Conservation (phyloP, 192 early-diverging fungal species). For the Entomortierella lignicola region DNA sequence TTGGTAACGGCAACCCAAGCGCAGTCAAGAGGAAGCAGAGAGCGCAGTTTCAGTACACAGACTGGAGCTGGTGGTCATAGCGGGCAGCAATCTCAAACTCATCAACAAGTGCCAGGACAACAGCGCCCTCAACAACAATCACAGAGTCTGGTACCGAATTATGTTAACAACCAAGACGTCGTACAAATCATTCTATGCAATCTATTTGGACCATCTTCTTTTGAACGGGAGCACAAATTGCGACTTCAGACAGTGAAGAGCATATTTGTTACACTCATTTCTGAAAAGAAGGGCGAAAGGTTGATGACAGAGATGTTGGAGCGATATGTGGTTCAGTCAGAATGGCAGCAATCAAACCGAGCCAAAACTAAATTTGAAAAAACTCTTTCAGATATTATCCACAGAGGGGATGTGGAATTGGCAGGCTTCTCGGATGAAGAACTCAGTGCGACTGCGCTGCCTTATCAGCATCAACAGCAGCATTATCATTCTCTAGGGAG, state of each 20-base stretch:
- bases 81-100: conserved; percentile 12
- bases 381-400: conserved; percentile 36
- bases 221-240: conserved; percentile 36
- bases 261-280: conserved; percentile 41
- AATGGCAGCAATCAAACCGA: conserved; percentile 41
- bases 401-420: conserved; percentile 30
- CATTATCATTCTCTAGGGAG: conserved; percentile 18
- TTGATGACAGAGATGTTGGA: conserved; percentile 55
- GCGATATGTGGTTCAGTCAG: conserved; percentile 44
- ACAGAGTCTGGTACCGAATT: conserved; percentile 27
- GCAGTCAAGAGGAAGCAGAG: conserved; percentile 16
- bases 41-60: conserved; percentile 26
- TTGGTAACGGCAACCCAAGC: background rate
- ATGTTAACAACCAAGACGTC: conserved; percentile 47
- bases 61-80: conserved; percentile 4
- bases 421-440: conserved; percentile 46
- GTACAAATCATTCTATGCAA: conserved; percentile 44
- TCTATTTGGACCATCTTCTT: conserved; percentile 43
- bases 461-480: conserved; percentile 10
- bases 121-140: conserved; percentile 12
- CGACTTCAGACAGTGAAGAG: conserved; percentile 11
- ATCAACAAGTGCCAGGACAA: background rate
- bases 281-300: conserved; percentile 52
- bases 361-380: conserved; percentile 40
- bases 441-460: conserved; percentile 23